Conservation (phyloP, 2,329 filamentous ascomycete genomes). For the Diaporthe citriasiana region DNA sequence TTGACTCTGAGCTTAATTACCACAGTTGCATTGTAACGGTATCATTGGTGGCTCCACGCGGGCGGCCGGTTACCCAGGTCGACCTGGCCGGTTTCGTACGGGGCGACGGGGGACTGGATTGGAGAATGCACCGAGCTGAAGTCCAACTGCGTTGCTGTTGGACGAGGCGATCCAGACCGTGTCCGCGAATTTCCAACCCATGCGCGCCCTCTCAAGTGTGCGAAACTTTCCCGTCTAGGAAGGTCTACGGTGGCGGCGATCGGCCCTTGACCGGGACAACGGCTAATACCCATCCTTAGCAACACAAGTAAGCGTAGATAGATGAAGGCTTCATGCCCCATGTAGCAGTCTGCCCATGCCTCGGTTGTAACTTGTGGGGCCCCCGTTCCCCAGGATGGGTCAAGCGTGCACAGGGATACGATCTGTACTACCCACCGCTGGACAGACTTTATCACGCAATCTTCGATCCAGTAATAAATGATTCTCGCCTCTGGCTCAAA, state of each 20-base stretch:
- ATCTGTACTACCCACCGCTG: not conserved
- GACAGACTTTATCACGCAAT: constrained; percentile 1
- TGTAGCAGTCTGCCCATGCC: not conserved
- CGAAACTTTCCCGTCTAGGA: constrained; percentile 11
- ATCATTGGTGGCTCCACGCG: constrained; percentile 20
- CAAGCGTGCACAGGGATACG: not conserved
- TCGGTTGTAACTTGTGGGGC: constrained; percentile 19
- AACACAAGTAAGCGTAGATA: not conserved
- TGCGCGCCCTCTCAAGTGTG: not conserved
- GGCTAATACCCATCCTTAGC: not conserved
- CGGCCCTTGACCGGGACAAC: not conserved
- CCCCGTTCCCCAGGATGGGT: not conserved
- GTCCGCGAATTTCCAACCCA: not conserved
- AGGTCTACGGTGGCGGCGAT: constrained; percentile 10
- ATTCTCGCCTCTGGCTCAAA: not conserved
- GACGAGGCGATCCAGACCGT: constrained; percentile 1
- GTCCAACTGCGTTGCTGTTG: not conserved
- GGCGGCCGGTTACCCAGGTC: constrained; percentile 3
- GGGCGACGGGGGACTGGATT: not conserved
- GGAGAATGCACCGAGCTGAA: constrained; percentile 14
- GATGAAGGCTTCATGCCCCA: not conserved
- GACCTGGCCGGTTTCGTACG: constrained; percentile 12
- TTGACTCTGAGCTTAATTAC: constrained; percentile 28
- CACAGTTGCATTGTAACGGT: constrained; percentile 1
- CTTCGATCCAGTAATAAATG: not conserved